Evolutionary conservation across 192 early-diverging fungal species (phyloP).

Genomic region (Entomortierella parvispora): DNA sequence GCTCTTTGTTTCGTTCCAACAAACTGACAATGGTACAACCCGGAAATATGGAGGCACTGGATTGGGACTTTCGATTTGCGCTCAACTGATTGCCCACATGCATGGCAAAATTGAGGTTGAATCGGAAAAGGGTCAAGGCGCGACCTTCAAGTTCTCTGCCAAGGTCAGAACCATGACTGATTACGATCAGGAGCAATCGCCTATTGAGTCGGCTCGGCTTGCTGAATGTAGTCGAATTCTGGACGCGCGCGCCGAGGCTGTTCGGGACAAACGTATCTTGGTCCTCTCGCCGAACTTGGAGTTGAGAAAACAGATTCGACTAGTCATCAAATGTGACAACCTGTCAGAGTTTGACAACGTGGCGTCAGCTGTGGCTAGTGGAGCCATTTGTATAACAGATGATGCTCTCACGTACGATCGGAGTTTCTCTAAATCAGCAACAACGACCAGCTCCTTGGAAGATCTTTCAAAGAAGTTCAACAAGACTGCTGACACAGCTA

Average conservation of each 20-base stretch:
- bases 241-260: background rate
- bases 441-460: no score
- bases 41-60: constrained; percentile 57
- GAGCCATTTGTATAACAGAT: constrained; percentile 9
- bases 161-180: constrained; percentile 21
- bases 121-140: constrained; percentile 46
- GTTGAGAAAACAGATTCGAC: constrained; percentile 19
- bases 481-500: no score
- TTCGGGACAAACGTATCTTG: constrained; percentile 20
- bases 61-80: constrained; percentile 58
- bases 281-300: constrained; percentile 31
- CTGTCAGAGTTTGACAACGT: constrained; percentile 22
- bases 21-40: constrained; percentile 45
- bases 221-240: constrained; percentile 14
- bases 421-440: no score
- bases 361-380: constrained; percentile 20
- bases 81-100: constrained; percentile 54
- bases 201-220: constrained; percentile 23
- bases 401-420: no score
- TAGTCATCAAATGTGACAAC: background rate
- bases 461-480: no score
- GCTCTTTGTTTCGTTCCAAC: constrained; percentile 50
- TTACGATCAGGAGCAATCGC: constrained; percentile 30
- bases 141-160: constrained; percentile 51
- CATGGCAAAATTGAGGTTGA: constrained; percentile 54